These are phyloP conservation scores for Raffaelea ambrosiae DNA, from an alignment of 2,329 filamentous ascomycete species.

Conservation along the genomic window DNA sequence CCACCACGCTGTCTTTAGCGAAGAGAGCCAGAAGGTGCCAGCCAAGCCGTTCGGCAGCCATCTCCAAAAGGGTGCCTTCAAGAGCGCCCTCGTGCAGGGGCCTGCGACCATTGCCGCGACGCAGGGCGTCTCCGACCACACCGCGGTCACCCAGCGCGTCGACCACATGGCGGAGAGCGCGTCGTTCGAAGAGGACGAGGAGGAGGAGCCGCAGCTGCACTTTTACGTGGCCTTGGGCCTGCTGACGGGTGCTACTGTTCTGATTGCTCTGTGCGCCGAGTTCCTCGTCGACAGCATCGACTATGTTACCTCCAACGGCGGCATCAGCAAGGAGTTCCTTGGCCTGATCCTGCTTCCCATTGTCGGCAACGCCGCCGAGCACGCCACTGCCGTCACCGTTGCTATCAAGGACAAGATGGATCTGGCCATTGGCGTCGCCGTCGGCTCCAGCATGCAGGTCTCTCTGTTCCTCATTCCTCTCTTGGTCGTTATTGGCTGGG, in stretches of 20 bases:
- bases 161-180: conserved; percentile 17
- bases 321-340: conserved; percentile 62
- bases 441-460: conserved; percentile 75
- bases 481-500: conserved; percentile 71
- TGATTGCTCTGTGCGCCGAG: conserved; percentile 73
- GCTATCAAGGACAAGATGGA: conserved; percentile 83
- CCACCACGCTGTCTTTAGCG: conserved; percentile 71
- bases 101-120: conserved; percentile 29
- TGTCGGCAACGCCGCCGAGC: conserved; percentile 72
- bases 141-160: conserved; percentile 22
- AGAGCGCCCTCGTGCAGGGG: conserved; percentile 27
- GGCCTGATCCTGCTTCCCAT: conserved; percentile 70
- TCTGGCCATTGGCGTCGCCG: conserved; percentile 69
- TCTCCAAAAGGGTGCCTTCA: conserved; percentile 25
- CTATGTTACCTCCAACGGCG: conserved; percentile 48
- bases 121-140: conserved; percentile 11
- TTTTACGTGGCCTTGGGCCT: conserved; percentile 64
- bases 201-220: conserved; percentile 66
- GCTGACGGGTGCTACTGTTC: conserved; percentile 62
- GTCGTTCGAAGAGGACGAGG: conserved; percentile 55
- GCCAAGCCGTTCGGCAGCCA: conserved; percentile 38
- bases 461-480: conserved; percentile 71
- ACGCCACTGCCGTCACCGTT: conserved; percentile 72
- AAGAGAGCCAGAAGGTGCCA: conserved; percentile 67
- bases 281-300: conserved; percentile 67